These are phyloP conservation scores for Microdochium nivale DNA, from an alignment of 2,329 filamentous ascomycete genomes.

Conservation along the genomic window DNA sequence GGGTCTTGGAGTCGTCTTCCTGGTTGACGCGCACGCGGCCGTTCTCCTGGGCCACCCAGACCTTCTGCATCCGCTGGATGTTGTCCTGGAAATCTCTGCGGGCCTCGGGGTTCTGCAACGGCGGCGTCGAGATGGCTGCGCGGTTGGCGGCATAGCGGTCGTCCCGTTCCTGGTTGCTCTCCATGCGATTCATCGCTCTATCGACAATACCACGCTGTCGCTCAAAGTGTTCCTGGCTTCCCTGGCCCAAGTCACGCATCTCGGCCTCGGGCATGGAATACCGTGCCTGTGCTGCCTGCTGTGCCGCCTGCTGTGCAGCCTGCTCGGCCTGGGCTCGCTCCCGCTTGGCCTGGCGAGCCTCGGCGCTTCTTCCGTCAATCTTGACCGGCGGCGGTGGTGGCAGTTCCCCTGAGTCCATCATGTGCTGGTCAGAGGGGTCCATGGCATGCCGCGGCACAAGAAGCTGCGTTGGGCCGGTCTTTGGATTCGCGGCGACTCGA, in stretches of 20 bases:
- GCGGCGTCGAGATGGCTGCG: conserved; percentile 17
- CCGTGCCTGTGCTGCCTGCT: neutral
- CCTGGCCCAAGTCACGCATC: neutral
- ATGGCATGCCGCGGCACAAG: neutral
- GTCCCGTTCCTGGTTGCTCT: conserved; percentile 1
- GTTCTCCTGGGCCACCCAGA: conserved; percentile 46
- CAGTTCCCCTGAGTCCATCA: conserved; percentile 1
- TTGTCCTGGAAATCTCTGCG: conserved; percentile 36
- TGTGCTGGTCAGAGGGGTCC: neutral
- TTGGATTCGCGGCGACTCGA: conserved; percentile 26
- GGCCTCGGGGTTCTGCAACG: conserved; percentile 10
- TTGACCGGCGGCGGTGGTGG: conserved; percentile 6
- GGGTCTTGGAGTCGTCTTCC: conserved; percentile 44
- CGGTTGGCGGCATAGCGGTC: conserved; percentile 31
- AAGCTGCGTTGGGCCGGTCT: conserved; percentile 13
- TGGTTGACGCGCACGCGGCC: conserved; percentile 23
- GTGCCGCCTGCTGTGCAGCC: neutral
- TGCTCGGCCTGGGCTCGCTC: neutral
- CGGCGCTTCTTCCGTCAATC: neutral
- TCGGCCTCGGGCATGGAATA: conserved; percentile 2
- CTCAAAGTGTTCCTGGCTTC: neutral
- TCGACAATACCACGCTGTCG: conserved; percentile 1
- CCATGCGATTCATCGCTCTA: neutral
- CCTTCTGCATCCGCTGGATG: conserved; percentile 42
- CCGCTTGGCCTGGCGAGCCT: neutral